Conservation (phyloP, 225 moss, liverwort and hornwort species). For the Sphagnum contortum region DNA sequence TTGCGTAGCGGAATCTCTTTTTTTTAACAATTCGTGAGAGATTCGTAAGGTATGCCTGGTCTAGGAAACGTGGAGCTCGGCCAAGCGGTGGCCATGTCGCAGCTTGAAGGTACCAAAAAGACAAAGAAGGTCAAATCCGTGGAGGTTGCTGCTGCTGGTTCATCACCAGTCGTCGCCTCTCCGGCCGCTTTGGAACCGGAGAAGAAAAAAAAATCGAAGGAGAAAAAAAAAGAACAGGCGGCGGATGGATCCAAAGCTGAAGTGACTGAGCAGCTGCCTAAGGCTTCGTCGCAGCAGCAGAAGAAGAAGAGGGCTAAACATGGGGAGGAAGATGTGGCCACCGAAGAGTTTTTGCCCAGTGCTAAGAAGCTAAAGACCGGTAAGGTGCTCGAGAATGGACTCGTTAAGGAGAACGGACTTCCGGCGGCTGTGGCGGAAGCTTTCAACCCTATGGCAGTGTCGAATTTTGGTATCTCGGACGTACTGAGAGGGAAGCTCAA, state of each 20-base stretch:
- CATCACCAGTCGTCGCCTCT: constrained; percentile 5
- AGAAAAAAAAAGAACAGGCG: constrained; percentile 24
- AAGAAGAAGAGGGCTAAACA: constrained; percentile 24
- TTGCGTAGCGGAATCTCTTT: no score
- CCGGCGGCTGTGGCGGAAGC: constrained; percentile 13
- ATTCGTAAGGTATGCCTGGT: constrained; percentile 38
- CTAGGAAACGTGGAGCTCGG: constrained; percentile 44
- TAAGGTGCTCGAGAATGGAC: constrained; percentile 38
- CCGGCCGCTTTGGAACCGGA: constrained; percentile 27
- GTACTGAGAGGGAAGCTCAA: constrained; percentile 62
- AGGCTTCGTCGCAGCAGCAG: not conserved
- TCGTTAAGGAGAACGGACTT: constrained; percentile 25
- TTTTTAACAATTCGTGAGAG: no score
- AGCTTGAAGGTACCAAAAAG: constrained; percentile 24
- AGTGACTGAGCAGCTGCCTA: not conserved
- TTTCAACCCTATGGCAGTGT: constrained; percentile 45
- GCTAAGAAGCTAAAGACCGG: constrained; percentile 51
- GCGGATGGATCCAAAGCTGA: constrained; percentile 6
- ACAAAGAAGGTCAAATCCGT: constrained; percentile 44
- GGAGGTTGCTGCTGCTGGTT: constrained; percentile 9
- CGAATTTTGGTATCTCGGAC: constrained; percentile 72
- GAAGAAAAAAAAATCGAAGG: constrained; percentile 57
- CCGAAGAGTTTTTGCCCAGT: not conserved
- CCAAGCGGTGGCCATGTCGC: constrained; percentile 18
- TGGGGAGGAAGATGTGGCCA: constrained; percentile 8